Percentiles rank a stretch among this genome's conserved stretches.
Evolutionary conservation across 2,329 filamentous ascomycete species (phyloP).

Genomic region (Raffaelea albimanens): DNA sequence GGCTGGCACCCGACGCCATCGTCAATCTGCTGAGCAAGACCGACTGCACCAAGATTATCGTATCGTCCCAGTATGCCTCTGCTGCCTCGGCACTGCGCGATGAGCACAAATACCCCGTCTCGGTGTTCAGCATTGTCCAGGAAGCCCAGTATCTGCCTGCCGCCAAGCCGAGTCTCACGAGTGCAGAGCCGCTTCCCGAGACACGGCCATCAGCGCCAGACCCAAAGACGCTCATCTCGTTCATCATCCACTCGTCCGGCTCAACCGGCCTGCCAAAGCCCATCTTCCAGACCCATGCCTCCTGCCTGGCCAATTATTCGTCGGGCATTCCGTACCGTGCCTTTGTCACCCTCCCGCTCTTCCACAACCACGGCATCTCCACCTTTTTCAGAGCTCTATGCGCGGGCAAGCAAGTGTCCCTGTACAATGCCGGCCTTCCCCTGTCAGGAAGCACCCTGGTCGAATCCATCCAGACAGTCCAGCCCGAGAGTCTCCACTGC

Average conservation of each 20-base stretch:
- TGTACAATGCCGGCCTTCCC: slow-evolving; percentile 23
- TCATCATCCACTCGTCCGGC: slow-evolving; percentile 38
- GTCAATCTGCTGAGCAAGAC: slow-evolving; percentile 27
- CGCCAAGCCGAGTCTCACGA: slow-evolving; percentile 10
- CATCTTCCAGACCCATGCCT: slow-evolving; percentile 30
- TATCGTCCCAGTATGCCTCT: too few relatives aligned
- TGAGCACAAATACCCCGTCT: too few relatives aligned
- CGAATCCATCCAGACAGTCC: slow-evolving; percentile 26
- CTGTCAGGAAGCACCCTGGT: slow-evolving; percentile 35
- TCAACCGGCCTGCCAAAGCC: slow-evolving; percentile 38
- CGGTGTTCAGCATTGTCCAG: too few relatives aligned
- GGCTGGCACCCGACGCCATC: slow-evolving; percentile 28
- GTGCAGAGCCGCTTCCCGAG: slow-evolving; percentile 12
- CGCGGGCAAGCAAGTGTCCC: slow-evolving; percentile 27
- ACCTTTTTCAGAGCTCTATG: slow-evolving; percentile 33
- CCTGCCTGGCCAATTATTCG: slow-evolving; percentile 24
- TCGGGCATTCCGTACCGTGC: slow-evolving; percentile 25
- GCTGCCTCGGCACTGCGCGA: too few relatives aligned
- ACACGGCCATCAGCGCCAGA: slow-evolving; percentile 16
- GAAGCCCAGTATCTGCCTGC: slow-evolving; percentile 20
- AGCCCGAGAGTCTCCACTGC: slow-evolving; percentile 40
- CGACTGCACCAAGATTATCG: slow-evolving; percentile 20
- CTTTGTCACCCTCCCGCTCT: slow-evolving; percentile 33
- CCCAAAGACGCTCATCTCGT: slow-evolving; percentile 18
- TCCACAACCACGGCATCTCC: slow-evolving; percentile 31